Base-by-base conservation (phyloP, 371 early-diverging fungal species). In the Apophysomyces variabilis region DNA sequence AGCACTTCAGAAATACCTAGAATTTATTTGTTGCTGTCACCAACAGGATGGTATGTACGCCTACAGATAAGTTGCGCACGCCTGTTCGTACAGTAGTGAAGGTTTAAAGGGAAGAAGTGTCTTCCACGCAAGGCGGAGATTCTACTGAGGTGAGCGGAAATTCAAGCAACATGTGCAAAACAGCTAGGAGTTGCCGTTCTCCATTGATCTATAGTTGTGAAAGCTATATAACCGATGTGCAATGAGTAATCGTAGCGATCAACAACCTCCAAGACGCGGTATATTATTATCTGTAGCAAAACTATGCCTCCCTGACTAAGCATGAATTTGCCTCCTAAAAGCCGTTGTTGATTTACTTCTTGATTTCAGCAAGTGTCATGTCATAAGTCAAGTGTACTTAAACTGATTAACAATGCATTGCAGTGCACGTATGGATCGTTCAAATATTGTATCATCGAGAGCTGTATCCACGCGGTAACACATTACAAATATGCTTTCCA, bases 401-500 rank as follows among this genome's bases (percentile, higher is more conserved):
- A n/a, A 18, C 5, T 45, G 36, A 37, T 57, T 43, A 11, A 50
- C n/a, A 13, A 14, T 16, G 21, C 35, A 45, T 38, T 57, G 26
- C 61, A 83, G 79, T 87, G 16, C 80, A 86, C 68, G 82, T 79
- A 38, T 85, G 86, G 67, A 77, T 89, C 18, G 84, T 86, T 66
- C 73, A 82, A 45, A 83, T 89, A 36, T 71, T 89, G 43, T 81
- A 75, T 64, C 72, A 79, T 16, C 75, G 89, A 1, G 66, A 75
- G 5, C 32, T 87, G 0, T 89, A 87, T 67, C 89, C 87, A 21
- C 43, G 70, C 11, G 76, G 85, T 80, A 67, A 47, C 38, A 39
- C 46, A 39, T 1, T 44, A 47, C 21, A 3, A 18, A 18, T 18
- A 32, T 38, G 32, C 32, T 26, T 26, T 18, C 11, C 3, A 46